Base-by-base conservation (phyloP, 208 protist species). In the Trypanosoma conorhini region DNA sequence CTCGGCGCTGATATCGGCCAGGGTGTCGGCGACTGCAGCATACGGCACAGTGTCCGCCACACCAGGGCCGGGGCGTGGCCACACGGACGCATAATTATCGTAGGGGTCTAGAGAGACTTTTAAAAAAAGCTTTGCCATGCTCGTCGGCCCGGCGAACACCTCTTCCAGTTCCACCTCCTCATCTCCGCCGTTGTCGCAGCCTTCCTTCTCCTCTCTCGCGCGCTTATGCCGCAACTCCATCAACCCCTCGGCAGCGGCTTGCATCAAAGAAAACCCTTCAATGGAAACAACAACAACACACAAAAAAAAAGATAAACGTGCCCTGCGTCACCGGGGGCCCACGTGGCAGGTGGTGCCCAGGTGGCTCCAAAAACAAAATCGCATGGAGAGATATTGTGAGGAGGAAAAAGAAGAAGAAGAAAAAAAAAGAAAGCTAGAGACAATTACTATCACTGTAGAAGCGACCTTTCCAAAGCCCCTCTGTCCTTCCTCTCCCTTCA, bases 1-100 rank as follows among this genome's bases (percentile, higher is more conserved):
- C 50, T 83, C 90, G 13, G 80, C 87, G 65, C 91, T 96, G 63
- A 96, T 94, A 60, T 96, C 91, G 1, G 75, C 91, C 40, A 96
- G 72, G 13, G 81, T 82, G 56, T 96, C 88, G 17, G 83, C 88
- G 5, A 96, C 88, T 19, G 66, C 84, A 19, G 91, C 80, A 64
- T 91, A 96, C 21, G 91, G 88, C 22, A 94, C 88, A 0, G 28
- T 48, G 46, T 88, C 83, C 44, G 38, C 46, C 13, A 24, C 30
- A 24, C 26, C 35, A 17, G 51, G 28, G 3, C 0, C 21, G n/a
- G 78, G 77, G 8, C 70, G 74, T 2, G 79, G 78, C 88, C 87
- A 93, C 33, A 93, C 70, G 0, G 54, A 31, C 22, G 44, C 57
- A 51, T 85, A 81, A 24, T 42, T 44, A 8, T 59, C 48, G 38